Percentiles rank a stretch among this genome's conserved stretches.
Evolutionary conservation across 176 grass and related monocot genomes (phyloP).

Genomic region (Triticum urartu): DNA sequence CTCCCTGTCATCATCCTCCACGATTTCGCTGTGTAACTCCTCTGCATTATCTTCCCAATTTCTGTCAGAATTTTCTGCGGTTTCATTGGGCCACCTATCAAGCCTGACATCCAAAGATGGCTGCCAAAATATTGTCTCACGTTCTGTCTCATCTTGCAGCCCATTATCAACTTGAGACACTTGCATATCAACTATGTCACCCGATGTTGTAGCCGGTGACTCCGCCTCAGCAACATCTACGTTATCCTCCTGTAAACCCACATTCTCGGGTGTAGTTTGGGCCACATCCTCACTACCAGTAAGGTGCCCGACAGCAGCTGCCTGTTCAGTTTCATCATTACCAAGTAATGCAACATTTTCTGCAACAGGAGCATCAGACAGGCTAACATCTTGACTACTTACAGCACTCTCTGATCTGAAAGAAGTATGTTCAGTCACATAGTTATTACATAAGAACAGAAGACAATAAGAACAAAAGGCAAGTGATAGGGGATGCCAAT

Average conservation of each 20-base stretch:
- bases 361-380: constrained; percentile 39
- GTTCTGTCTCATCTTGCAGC: constrained; percentile 42
- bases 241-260: constrained; percentile 33
- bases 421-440: constrained; percentile 23
- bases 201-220: constrained; percentile 13
- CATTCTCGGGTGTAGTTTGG: constrained; percentile 28
- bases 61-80: constrained; percentile 50
- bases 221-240: constrained; percentile 16
- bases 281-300: constrained; percentile 34
- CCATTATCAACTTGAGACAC: constrained; percentile 42
- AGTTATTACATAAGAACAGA: constrained; percentile 15
- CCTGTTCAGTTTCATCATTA: constrained; percentile 49
- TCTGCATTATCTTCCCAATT: constrained; percentile 66
- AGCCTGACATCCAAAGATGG: constrained; percentile 51
- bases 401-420: constrained; percentile 74
- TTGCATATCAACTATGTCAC: constrained; percentile 36
- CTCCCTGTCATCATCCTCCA: constrained; percentile 42
- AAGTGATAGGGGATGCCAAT: constrained; percentile 17
- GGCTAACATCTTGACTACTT: constrained; percentile 50
- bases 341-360: constrained; percentile 39
- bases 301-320: not conserved
- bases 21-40: constrained; percentile 45
- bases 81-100: constrained; percentile 57
- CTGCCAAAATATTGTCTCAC: constrained; percentile 42
- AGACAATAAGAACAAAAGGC: not conserved